Conservation (phyloP, 2,329 filamentous ascomycete species). For the Ophiocordyceps australis region DNA sequence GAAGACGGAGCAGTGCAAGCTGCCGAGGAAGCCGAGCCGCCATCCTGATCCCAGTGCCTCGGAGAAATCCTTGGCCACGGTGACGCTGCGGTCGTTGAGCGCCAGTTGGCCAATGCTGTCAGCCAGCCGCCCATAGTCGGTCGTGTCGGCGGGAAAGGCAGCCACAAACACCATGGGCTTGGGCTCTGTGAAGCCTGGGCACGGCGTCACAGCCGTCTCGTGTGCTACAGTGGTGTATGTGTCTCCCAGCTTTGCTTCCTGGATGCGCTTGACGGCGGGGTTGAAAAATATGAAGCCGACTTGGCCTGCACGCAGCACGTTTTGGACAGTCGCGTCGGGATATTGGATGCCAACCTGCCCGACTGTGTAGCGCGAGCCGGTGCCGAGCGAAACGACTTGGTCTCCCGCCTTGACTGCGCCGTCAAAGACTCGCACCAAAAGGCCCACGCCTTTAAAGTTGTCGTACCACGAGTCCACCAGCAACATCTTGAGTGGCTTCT, state of each 20-base stretch:
- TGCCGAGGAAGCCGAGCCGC: constrained; percentile 89
- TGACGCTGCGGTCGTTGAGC: constrained; percentile 89
- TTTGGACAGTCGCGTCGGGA: constrained; percentile 69
- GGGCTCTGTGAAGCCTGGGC: constrained; percentile 88
- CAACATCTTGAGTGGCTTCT: constrained; percentile 61
- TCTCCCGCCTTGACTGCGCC: constrained; percentile 71
- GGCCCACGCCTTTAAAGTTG: constrained; percentile 81
- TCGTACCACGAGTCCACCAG: constrained; percentile 98
- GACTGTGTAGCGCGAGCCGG: constrained; percentile 75
- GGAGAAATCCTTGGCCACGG: constrained; percentile 82
- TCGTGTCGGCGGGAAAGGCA: constrained; percentile 83
- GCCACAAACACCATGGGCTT: constrained; percentile 99
- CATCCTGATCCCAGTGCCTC: constrained; percentile 89
- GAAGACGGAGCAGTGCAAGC: constrained; percentile 95
- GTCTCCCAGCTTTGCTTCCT: constrained; percentile 91
- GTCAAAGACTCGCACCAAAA: constrained; percentile 83
- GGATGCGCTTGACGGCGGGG: constrained; percentile 91
- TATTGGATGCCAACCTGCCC: constrained; percentile 97
- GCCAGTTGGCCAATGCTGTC: constrained; percentile 90
- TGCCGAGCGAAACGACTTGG: constrained; percentile 73
- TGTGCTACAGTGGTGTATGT: constrained; percentile 74
- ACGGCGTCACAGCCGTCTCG: constrained; percentile 59
- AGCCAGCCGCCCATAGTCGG: constrained; percentile 70
- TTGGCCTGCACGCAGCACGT: constrained; percentile 69
- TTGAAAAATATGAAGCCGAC: constrained; percentile 97